Evolutionary conservation across 2,329 filamentous ascomycete genomes (phyloP).

Genomic region (Pseudodiploospora longispora): DNA sequence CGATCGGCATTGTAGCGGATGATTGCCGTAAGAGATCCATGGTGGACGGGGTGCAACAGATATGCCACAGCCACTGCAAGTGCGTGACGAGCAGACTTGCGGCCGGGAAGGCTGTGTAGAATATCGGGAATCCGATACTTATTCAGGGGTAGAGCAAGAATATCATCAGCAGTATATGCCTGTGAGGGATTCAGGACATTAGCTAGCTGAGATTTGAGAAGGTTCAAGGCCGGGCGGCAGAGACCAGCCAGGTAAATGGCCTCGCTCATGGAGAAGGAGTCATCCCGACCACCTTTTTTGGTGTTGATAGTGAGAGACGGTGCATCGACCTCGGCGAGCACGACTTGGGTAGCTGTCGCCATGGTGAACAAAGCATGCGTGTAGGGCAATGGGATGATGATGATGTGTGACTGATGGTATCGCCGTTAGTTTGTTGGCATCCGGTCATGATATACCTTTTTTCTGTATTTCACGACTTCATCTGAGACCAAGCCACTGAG

Average conservation of each 20-base stretch:
- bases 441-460: no score
- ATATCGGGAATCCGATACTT: conserved; percentile 21
- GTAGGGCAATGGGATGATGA: no score
- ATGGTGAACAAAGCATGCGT: conserved; percentile 11
- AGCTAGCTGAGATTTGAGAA: conserved; percentile 18
- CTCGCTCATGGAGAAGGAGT: conserved; percentile 10
- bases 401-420: no score
- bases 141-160: conserved; percentile 24
- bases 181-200: conserved; percentile 22
- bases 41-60: conserved; percentile 25
- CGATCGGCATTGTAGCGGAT: conserved; percentile 30
- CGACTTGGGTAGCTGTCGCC: conserved; percentile 25
- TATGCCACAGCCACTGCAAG: conserved; percentile 23
- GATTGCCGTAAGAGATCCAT: conserved; percentile 26
- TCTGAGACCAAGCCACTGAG: no score
- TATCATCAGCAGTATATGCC: conserved; percentile 26
- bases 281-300: neutral
- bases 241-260: conserved; percentile 20
- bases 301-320: conserved; percentile 12
- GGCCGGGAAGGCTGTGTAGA: conserved; percentile 26
- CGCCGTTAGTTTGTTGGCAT: no score
- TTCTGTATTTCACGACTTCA: no score
- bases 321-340: conserved; percentile 11
- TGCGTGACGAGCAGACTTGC: conserved; percentile 22
- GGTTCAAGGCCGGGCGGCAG: conserved; percentile 20